These are phyloP conservation scores for Coniochaeta prunicola DNA, from an alignment of 2,329 filamentous ascomycete species.

Conservation along the genomic window DNA sequence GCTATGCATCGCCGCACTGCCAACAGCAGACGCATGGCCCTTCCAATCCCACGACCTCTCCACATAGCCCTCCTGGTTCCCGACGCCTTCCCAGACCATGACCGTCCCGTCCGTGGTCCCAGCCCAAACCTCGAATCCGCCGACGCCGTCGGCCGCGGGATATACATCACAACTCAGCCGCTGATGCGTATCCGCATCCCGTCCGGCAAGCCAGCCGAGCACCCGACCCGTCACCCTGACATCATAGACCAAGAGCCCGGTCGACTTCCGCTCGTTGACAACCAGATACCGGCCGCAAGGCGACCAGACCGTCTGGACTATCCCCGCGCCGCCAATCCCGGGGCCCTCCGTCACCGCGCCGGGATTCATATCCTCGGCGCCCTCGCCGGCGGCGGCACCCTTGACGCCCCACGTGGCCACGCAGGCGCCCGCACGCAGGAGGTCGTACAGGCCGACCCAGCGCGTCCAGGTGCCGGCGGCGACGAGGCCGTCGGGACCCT, in stretches of 20 bases:
- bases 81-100: slow-evolving; percentile 52
- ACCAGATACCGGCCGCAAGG: slow-evolving; percentile 55
- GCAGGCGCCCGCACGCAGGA: slow-evolving; percentile 44
- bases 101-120: slow-evolving; percentile 47
- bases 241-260: slow-evolving; percentile 54
- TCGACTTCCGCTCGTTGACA: slow-evolving; percentile 52
- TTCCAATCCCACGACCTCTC: slow-evolving; percentile 43
- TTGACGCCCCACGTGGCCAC: slow-evolving; percentile 54
- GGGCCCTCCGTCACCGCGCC: slow-evolving; percentile 20
- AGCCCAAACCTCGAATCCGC: slow-evolving; percentile 56
- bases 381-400: slow-evolving; percentile 39
- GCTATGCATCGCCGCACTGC: slow-evolving; percentile 41
- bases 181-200: slow-evolving; percentile 46
- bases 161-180: slow-evolving; percentile 50
- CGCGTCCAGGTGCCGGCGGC: slow-evolving; percentile 59
- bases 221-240: slow-evolving; percentile 51
- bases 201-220: slow-evolving; percentile 45
- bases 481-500: slow-evolving; percentile 31
- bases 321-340: slow-evolving; percentile 50
- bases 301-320: slow-evolving; percentile 54
- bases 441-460: slow-evolving; percentile 56
- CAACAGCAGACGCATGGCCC: slow-evolving; percentile 38
- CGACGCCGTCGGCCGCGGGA: slow-evolving; percentile 22
- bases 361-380: slow-evolving; percentile 16
- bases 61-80: slow-evolving; percentile 34